Percentiles rank a stretch among this genome's conserved stretches.
These are phyloP conservation scores for Juglanconis sp. DNA, from an alignment of 2,329 filamentous ascomycete genomes.

Conservation along the genomic window DNA sequence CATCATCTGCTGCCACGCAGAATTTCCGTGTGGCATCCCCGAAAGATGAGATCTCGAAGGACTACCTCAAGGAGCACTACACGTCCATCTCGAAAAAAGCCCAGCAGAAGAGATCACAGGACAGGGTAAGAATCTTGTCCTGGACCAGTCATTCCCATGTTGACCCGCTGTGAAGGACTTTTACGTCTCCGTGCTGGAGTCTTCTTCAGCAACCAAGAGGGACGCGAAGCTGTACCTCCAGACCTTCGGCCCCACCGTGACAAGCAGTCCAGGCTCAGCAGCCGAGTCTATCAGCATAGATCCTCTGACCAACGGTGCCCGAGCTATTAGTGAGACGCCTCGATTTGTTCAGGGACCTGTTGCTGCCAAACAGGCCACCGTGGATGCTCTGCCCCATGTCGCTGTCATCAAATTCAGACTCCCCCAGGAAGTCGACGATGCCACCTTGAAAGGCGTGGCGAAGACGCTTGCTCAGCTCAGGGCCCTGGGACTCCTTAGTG, in stretches of 20 bases:
- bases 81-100: slow-evolving; percentile 41
- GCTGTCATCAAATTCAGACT: slow-evolving; percentile 81
- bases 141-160: slow-evolving; percentile 3
- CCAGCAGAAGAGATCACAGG: slow-evolving; percentile 44
- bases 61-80: slow-evolving; percentile 29
- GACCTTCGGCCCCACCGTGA: slow-evolving; percentile 61
- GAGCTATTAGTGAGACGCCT: slow-evolving; percentile 28
- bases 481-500: slow-evolving; percentile 75
- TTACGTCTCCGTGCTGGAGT: slow-evolving; percentile 80
- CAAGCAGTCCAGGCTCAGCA: slow-evolving; percentile 24
- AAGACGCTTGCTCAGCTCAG: slow-evolving; percentile 81
- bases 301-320: slow-evolving; percentile 24
- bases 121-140: slow-evolving; percentile 38
- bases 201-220: slow-evolving; percentile 87
- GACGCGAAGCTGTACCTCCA: slow-evolving; percentile 91
- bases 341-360: slow-evolving; percentile 35
- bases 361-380: slow-evolving; percentile 25
- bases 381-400: slow-evolving; percentile 57
- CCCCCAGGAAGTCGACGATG: slow-evolving; percentile 67
- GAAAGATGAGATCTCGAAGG: slow-evolving; percentile 26
- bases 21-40: slow-evolving; percentile 22
- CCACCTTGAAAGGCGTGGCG: slow-evolving; percentile 70
- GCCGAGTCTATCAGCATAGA: slow-evolving; percentile 10
- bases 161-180: slow-evolving; percentile 59
- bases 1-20: slow-evolving; percentile 22